phyloP scores from a whole-genome alignment of 2,329 filamentous ascomycete genomes.

The Pseudonectria buxi region DNA sequence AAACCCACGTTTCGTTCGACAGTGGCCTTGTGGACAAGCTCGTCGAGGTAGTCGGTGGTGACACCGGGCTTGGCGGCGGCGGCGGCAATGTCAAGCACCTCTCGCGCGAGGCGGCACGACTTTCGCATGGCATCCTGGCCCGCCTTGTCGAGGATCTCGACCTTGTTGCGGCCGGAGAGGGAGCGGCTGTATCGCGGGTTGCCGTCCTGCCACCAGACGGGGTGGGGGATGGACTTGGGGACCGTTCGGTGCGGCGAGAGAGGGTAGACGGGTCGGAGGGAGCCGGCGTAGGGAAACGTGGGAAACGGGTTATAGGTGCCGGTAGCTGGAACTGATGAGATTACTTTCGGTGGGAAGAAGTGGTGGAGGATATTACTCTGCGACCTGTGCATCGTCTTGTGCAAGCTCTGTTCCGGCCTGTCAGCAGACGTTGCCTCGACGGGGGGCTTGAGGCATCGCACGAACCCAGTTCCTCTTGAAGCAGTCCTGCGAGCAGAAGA shows the following conservation, averaged over 20 bases:
- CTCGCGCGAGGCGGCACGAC: constrained; percentile 77
- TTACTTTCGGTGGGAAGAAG: constrained; percentile 68
- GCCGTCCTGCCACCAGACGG: constrained; percentile 84
- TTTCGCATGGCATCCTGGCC: constrained; percentile 87
- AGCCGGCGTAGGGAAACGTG: constrained; percentile 73
- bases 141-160: constrained; percentile 72
- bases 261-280: constrained; percentile 79
- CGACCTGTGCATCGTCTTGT: constrained; percentile 68
- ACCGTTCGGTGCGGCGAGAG: constrained; percentile 66
- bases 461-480: constrained; percentile 98
- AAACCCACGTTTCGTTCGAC: constrained; percentile 79
- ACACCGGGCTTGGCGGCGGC: constrained; percentile 80
- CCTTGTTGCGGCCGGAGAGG: constrained; percentile 67
- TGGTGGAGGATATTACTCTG: constrained; percentile 68
- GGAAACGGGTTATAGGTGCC: constrained; percentile 91
- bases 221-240: constrained; percentile 72
- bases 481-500: constrained; percentile 97
- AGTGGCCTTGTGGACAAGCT: constrained; percentile 90
- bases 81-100: constrained; percentile 88
- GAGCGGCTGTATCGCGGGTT: constrained; percentile 56
- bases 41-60: constrained; percentile 91
- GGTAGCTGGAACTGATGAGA: constrained; percentile 87
- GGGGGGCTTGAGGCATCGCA: constrained; percentile 4
- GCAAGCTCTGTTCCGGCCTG: constrained; percentile 52
- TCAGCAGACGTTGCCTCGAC: constrained; percentile 13